Evolutionary conservation across 2,329 filamentous ascomycete genomes (phyloP).

Genomic region (Metarhizium humberi): DNA sequence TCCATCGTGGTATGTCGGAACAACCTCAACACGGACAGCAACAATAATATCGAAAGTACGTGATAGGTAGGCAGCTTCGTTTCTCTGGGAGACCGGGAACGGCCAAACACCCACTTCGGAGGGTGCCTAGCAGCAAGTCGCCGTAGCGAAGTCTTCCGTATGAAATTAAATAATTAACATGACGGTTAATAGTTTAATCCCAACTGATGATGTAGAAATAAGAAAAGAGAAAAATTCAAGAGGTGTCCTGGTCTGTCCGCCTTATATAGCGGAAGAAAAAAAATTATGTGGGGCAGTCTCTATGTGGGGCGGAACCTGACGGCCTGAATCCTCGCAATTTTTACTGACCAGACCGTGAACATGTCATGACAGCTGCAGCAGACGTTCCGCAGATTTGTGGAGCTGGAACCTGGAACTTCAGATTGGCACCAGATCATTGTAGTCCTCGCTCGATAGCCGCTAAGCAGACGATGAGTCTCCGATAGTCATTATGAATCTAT

Average conservation of each 20-base stretch:
- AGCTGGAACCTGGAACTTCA: no score
- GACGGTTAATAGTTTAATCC: slow-evolving; percentile 39
- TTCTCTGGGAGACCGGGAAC: slow-evolving; percentile 45
- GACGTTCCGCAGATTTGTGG: no score
- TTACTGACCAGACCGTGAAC: no score
- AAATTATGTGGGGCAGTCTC: not conserved
- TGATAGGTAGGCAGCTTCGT: slow-evolving; percentile 37
- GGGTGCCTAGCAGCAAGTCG: slow-evolving; percentile 46
- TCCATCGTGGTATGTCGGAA: slow-evolving; percentile 29
- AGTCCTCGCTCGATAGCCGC: no score
- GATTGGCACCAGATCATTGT: no score
- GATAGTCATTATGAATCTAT: not conserved
- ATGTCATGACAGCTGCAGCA: no score
- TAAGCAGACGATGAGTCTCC: slow-evolving; percentile 10
- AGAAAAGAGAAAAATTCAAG: slow-evolving; percentile 16
- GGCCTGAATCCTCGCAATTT: slow-evolving; percentile 12
- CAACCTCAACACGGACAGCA: slow-evolving; percentile 43
- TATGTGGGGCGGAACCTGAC: not conserved
- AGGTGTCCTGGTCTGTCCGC: not conserved
- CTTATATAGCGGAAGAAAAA: slow-evolving; percentile 9
- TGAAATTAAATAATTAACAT: slow-evolving; percentile 35
- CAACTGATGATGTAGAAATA: slow-evolving; percentile 34
- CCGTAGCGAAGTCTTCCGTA: slow-evolving; percentile 40
- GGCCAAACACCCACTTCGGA: slow-evolving; percentile 40
- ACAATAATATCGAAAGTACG: slow-evolving; percentile 25